Base-by-base conservation (phyloP, 345 rosid genomes). In the Iberis pinnata region DNA sequence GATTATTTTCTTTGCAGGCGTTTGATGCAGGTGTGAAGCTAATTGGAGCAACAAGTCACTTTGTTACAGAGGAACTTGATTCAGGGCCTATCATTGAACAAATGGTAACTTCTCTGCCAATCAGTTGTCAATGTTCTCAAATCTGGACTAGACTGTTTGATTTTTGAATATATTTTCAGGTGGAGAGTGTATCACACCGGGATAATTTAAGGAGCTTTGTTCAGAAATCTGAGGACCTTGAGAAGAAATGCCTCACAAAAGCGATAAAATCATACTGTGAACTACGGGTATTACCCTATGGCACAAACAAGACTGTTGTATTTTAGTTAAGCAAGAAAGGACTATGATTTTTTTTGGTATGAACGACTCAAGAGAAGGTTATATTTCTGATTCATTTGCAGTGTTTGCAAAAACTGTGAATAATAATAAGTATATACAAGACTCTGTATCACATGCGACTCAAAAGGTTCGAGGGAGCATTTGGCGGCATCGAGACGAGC, bases 61-160 rank as follows among this genome's bases (percentile, higher is more conserved):
- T 90, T 49, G 95, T 92, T 58, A 83, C 94, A 2, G 95, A 88
- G 79, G 93, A 81, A 69, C 98, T 88, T 54, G 98, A 92, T 73
- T 75, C 76, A 14, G 98, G 98, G 49, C 90, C 98, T 46, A 88
- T 92, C 60, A 92, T 92, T 63, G 98, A 85, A 56, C 98, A 88
- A 71, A 85, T 88, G 98, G 98, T 88, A 65, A 62, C 16, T 54
- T 58, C 57, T 64, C 58, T 58, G 26, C 55, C 59, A 32, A 12
- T 39, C 19, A 27, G 18, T 22, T 25, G n/a, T n/a, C n/a, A n/a
- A n/a, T n/a, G n/a, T n/a, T n/a, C n/a, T n/a, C n/a, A n/a, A n/a
- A n/a, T n/a, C n/a, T n/a, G n/a, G n/a, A n/a, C n/a, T n/a, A 45
- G 22, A 51, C 15, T 41, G 48, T 53, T 49, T 36, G 35, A 35